phyloP scores from a whole-genome alignment of 1,139 yeast genomes.

The Candida labiduridarum region DNA sequence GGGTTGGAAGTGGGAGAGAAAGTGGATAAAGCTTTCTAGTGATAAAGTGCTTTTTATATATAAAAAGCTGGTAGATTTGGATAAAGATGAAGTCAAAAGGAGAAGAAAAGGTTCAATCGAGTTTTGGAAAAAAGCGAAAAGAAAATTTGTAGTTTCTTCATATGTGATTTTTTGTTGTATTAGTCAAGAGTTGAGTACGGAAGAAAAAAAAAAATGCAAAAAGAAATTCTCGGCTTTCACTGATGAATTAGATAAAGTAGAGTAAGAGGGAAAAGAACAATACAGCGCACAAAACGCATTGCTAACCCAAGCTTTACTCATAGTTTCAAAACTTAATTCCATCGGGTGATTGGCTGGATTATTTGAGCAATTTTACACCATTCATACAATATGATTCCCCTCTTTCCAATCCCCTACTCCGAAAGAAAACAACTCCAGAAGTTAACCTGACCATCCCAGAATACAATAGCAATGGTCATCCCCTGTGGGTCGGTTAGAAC shows the following conservation, averaged over 20 bases:
- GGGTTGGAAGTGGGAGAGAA: too few species aligned
- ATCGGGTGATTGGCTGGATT: not conserved
- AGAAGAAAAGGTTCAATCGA: not conserved
- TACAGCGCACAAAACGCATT: not conserved
- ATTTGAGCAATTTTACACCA: not conserved
- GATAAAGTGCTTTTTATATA: too few species aligned
- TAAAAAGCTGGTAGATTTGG: too few species aligned
- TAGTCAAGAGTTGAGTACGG: not conserved
- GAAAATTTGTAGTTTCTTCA: not conserved
- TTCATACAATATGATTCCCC: not conserved
- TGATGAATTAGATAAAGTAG: constrained; percentile 27
- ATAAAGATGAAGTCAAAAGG: too few species aligned
- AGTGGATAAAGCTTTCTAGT: too few species aligned
- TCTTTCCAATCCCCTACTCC: not conserved
- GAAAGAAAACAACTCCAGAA: too few species aligned
- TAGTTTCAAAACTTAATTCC: not conserved
- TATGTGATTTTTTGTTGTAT: not conserved
- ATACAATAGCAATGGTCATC: too few species aligned
- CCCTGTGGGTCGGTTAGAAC: too few species aligned
- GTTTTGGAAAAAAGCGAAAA: not conserved
- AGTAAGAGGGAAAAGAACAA: too few species aligned
- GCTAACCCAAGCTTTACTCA: too few species aligned
- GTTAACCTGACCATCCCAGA: too few species aligned
- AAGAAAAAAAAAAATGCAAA: not conserved
- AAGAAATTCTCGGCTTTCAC: constrained; percentile 9